Evolutionary conservation across 2,329 filamentous ascomycete species (phyloP).

Genomic region (Tolypocladium nubicola): DNA sequence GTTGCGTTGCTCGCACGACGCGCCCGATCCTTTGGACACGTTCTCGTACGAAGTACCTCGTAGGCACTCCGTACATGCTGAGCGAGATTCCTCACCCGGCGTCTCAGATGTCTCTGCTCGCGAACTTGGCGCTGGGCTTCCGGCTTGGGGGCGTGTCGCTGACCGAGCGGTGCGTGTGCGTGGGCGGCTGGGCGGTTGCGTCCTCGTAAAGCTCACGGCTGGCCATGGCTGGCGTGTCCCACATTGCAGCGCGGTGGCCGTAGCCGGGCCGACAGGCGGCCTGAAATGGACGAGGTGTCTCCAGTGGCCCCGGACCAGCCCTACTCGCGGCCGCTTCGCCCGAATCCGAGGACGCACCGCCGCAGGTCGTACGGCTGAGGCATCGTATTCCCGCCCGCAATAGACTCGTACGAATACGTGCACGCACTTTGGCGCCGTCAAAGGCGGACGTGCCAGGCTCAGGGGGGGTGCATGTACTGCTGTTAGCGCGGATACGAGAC

Average conservation of each 20-base stretch:
- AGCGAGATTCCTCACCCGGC: no score
- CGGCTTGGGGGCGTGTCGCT: not conserved
- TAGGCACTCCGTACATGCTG: no score
- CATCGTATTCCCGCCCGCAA: not conserved
- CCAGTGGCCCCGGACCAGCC: not conserved
- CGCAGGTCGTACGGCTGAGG: not conserved
- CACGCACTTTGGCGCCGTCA: not conserved
- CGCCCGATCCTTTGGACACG: not conserved
- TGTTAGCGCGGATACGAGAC: slow-evolving; percentile 20
- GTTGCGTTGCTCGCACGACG: no score
- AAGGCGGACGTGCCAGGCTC: not conserved
- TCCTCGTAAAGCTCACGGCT: not conserved
- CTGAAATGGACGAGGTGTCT: not conserved
- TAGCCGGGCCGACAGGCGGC: not conserved
- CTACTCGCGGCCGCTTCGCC: not conserved
- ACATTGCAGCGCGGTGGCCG: not conserved
- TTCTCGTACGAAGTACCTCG: no score
- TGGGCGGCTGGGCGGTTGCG: not conserved
- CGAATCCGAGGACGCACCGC: not conserved
- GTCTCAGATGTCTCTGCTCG: no score
- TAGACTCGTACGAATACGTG: no score
- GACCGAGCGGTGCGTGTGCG: not conserved
- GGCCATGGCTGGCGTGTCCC: not conserved
- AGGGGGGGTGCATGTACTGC: not conserved
- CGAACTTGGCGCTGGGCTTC: not conserved